Evolutionary conservation across 768 basidiomycete genomes (phyloP), one percentile per base, ranked within the genome.

Genomic region (Mycena sanguinolenta): DNA sequence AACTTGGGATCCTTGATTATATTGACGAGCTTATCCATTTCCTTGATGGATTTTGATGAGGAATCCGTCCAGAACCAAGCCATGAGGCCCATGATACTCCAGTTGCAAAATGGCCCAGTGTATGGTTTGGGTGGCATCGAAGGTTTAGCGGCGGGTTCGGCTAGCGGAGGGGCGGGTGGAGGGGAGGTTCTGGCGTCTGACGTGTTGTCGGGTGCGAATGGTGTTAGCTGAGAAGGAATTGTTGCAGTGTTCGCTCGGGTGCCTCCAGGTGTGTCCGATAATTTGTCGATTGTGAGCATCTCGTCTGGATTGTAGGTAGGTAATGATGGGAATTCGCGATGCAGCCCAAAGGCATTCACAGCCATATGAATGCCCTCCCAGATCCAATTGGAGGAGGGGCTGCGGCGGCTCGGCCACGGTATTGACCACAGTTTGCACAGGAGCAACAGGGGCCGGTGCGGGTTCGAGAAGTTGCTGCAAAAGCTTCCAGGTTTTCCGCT

Each of bases 301-400:
- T 54, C n/a, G 28, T 76, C 75, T 0, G 75, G 74, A 53, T 76
- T 74, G 42, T 61, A 75, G 4, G 72, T 73, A 0, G 74, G 75
- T 4, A 68, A 25, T 0, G 59, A 38, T 0, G 71, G 64, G 32
- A 73, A 76, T 39, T 75, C 57, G 8, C 75, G 53, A 14, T 28
- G 69, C 0, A 75, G 30, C 0, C 75, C 74, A 34, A 74, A 72
- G 0, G 13, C 2, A 52, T 76, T 70, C 13, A 66, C 36, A 12
- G 61, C 23, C 3, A 74, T 75, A 7, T 39, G 57, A 4, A 76
- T 61, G 0, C 34, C 12, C 2, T 65, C 49, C 52, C 69, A 55
- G 0, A 76, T 46, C 67, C 67, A 69, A n/a, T n/a, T n/a, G n/a
- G n/a, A n/a, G n/a, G n/a, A n/a, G n/a, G n/a, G n/a, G n/a, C n/a